phyloP scores from a whole-genome alignment of 2,329 filamentous ascomycete species.

The Aspergillus sp. region DNA sequence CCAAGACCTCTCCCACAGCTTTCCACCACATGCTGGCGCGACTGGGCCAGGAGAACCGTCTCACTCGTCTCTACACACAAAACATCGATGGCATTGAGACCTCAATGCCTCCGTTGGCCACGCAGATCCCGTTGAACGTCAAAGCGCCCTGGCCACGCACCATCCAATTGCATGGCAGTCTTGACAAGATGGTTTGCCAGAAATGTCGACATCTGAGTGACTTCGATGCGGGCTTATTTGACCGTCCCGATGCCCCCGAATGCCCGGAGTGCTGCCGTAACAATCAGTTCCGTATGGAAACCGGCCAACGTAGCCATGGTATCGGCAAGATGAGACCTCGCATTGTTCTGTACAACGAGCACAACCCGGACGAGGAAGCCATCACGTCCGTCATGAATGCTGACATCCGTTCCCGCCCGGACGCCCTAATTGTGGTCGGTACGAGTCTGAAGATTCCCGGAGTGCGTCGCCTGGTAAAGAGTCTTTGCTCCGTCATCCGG shows the following conservation, averaged over 20 bases:
- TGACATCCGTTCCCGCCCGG: conserved; percentile 81
- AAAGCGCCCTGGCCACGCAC: conserved; percentile 93
- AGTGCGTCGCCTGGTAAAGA: conserved; percentile 82
- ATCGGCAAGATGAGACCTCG: conserved; percentile 86
- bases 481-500: conserved; percentile 86
- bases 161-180: conserved; percentile 87
- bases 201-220: conserved; percentile 79
- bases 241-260: conserved; percentile 78
- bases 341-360: conserved; percentile 96
- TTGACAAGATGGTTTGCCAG: conserved; percentile 95
- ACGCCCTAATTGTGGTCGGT: conserved; percentile 91
- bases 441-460: conserved; percentile 95
- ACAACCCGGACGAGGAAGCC: conserved; percentile 93
- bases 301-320: conserved; percentile 88
- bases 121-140: conserved; percentile 74
- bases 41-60: conserved; percentile 79
- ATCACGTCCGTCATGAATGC: conserved; percentile 88
- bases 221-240: conserved; percentile 78
- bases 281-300: conserved; percentile 74
- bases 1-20: conserved; percentile 74
- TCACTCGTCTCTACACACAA: conserved; percentile 90
- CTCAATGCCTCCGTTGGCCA: conserved; percentile 74
- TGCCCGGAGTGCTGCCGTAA: conserved; percentile 73
- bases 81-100: conserved; percentile 97
- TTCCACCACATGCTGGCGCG: conserved; percentile 95